Evolutionary conservation across 441 rosid species (phyloP).

Genomic region (Aquilaria agallochum): DNA sequence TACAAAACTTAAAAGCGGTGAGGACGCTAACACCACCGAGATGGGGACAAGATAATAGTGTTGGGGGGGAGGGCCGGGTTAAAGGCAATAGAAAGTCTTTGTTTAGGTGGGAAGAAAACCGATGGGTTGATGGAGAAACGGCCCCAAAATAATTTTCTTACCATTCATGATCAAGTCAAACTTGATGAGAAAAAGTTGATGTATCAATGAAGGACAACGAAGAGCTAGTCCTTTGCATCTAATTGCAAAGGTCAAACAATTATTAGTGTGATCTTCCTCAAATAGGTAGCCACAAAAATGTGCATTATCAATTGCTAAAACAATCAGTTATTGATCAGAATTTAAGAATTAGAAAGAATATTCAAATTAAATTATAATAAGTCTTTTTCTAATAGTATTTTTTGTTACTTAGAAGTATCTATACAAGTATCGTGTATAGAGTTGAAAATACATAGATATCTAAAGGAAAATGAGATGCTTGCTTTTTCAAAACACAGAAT

Average conservation of each 20-base stretch:
- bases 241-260: conserved; percentile 28
- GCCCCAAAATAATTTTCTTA: conserved; percentile 12
- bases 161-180: neutral
- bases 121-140: conserved; percentile 28
- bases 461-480: too few relatives aligned
- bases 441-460: too few relatives aligned
- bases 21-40: conserved; percentile 16
- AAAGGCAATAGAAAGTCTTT: conserved; percentile 29
- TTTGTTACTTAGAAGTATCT: too few relatives aligned
- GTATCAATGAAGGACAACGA: neutral
- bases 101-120: conserved; percentile 41
- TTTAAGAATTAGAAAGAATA: too few relatives aligned
- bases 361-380: too few relatives aligned
- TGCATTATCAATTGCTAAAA: too few relatives aligned
- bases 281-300: too few relatives aligned
- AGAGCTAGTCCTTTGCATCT: conserved; percentile 17
- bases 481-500: too few relatives aligned
- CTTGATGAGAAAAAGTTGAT: too few relatives aligned
- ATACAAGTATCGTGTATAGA: too few relatives aligned
- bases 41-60: conserved; percentile 23
- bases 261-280: conserved; percentile 28
- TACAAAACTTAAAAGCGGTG: conserved; percentile 10
- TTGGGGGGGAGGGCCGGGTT: conserved; percentile 6
- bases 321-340: too few relatives aligned
- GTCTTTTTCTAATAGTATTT: too few relatives aligned